Conservation (phyloP, 495 filamentous ascomycete genomes). For the Glarea lozoyensis region DNA sequence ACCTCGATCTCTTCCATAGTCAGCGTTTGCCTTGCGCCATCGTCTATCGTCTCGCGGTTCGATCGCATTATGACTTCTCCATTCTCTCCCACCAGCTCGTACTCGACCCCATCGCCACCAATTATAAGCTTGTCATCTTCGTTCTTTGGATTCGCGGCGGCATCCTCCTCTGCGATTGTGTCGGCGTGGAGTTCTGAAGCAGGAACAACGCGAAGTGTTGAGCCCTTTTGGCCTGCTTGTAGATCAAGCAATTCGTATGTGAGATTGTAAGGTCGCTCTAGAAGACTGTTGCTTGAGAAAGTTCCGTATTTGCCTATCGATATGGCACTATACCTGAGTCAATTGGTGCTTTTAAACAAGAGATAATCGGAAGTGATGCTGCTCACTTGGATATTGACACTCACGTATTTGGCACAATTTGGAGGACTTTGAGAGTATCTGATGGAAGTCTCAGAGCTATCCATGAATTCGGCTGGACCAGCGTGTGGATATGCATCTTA, state of each 20-base stretch:
- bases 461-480: slow-evolving; percentile 55
- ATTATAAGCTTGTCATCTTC: slow-evolving; percentile 23
- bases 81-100: slow-evolving; percentile 39
- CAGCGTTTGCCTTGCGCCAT: slow-evolving; percentile 70
- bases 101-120: slow-evolving; percentile 39
- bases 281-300: slow-evolving; percentile 76
- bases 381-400: slow-evolving; percentile 29
- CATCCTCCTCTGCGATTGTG: slow-evolving; percentile 48
- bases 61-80: slow-evolving; percentile 62
- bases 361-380: slow-evolving; percentile 14
- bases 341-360: slow-evolving; percentile 15
- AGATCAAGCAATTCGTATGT: slow-evolving; percentile 82
- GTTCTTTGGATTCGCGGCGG: slow-evolving; percentile 22
- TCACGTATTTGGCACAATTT: slow-evolving; percentile 71
- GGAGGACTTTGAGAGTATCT: slow-evolving; percentile 49
- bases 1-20: slow-evolving; percentile 84
- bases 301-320: slow-evolving; percentile 83
- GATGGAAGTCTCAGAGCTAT: slow-evolving; percentile 62
- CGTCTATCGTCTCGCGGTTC: slow-evolving; percentile 72
- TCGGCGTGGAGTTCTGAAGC: slow-evolving; percentile 77
- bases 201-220: slow-evolving; percentile 68
- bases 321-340: slow-evolving; percentile 51
- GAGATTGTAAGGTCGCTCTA: slow-evolving; percentile 81
- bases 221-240: slow-evolving; percentile 40
- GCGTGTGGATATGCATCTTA: slow-evolving; percentile 32